Percentiles rank a stretch among this genome's conserved stretches.
phyloP scores from a whole-genome alignment of 1,284 basidiomycete genomes.

The Dichomitus squalens region DNA sequence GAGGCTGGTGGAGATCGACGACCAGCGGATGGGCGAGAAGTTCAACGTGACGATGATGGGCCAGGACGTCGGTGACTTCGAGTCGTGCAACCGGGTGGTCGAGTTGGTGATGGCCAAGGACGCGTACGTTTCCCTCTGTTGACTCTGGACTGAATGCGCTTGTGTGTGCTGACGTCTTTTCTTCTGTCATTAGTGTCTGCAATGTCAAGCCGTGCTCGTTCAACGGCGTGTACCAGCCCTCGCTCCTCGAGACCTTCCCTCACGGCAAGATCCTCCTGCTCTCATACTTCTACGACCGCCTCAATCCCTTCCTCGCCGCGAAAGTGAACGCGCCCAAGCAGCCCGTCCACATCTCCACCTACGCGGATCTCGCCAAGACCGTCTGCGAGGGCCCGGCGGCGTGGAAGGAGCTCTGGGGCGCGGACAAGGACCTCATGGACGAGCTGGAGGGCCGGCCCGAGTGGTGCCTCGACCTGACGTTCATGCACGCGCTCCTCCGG shows the following conservation, averaged over 20 bases:
- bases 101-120: conserved; percentile 97
- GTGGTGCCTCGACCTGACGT: conserved; percentile 95
- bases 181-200: conserved; percentile 65
- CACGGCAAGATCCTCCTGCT: conserved; percentile 80
- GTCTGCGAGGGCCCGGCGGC: conserved; percentile 71
- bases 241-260: conserved; percentile 88
- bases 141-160: not conserved
- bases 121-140: conserved; percentile 58
- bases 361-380: conserved; percentile 66
- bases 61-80: conserved; percentile 78
- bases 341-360: conserved; percentile 58
- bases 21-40: conserved; percentile 46
- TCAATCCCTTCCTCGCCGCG: conserved; percentile 73
- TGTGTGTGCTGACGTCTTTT: too few species aligned
- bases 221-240: conserved; percentile 96
- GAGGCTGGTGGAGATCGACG: conserved; percentile 71
- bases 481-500: conserved; percentile 87
- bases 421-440: conserved; percentile 57
- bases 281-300: conserved; percentile 97
- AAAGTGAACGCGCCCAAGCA: conserved; percentile 32
- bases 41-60: conserved; percentile 84
- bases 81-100: conserved; percentile 83
- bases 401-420: conserved; percentile 64
- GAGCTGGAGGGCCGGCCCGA: conserved; percentile 88
- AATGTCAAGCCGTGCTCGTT: conserved; percentile 93